Percentiles rank a stretch among this genome's conserved stretches.
phyloP scores from a whole-genome alignment of 2,329 filamentous ascomycete genomes.

The Diplodia seriata region DNA sequence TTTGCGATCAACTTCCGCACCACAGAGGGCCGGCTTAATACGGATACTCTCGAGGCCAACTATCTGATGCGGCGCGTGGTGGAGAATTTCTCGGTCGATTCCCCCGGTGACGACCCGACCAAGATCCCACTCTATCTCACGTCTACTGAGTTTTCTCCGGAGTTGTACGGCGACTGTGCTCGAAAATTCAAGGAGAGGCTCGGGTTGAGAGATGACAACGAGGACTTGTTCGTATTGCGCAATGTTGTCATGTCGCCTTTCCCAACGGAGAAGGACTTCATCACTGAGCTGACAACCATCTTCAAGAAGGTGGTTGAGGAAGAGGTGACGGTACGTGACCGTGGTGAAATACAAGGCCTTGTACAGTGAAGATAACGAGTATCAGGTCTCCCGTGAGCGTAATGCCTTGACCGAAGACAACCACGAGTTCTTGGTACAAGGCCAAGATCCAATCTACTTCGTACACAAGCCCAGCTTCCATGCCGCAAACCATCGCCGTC shows the following conservation, averaged over 20 bases:
- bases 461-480: conserved; percentile 51
- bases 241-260: conserved; percentile 60
- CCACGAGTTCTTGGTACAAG: conserved; percentile 52
- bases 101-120: conserved; percentile 49
- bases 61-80: conserved; percentile 57
- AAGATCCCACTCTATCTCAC: conserved; percentile 55
- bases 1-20: conserved; percentile 55
- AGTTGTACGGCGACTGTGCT: conserved; percentile 53
- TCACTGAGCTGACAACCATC: conserved; percentile 46
- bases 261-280: conserved; percentile 51
- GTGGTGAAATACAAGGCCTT: background rate
- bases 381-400: conserved; percentile 40
- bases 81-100: conserved; percentile 52
- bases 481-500: conserved; percentile 50
- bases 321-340: conserved; percentile 36
- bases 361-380: background rate
- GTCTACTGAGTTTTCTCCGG: conserved; percentile 52
- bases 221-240: conserved; percentile 54
- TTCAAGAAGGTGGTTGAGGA: conserved; percentile 44
- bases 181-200: conserved; percentile 53
- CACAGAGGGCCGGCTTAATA: conserved; percentile 50
- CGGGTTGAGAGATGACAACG: conserved; percentile 41
- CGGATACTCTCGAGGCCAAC: conserved; percentile 57
- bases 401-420: conserved; percentile 46
- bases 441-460: conserved; percentile 45